These are phyloP conservation scores for Earliella scabrosa DNA, from an alignment of 1,284 basidiomycete genomes.

Conservation along the genomic window DNA sequence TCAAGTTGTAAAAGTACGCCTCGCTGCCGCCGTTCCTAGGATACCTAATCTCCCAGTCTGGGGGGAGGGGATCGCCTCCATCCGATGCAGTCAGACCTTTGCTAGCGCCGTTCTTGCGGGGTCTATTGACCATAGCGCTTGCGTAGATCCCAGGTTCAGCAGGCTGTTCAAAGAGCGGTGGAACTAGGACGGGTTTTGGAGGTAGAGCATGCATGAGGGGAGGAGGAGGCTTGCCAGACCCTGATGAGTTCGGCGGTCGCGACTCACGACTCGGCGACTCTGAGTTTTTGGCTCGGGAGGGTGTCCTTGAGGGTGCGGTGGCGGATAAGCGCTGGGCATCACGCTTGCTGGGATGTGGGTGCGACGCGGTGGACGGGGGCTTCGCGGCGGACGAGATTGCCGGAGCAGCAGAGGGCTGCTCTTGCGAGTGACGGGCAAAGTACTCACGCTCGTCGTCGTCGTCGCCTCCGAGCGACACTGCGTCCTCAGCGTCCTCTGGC, in stretches of 20 bases:
- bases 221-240: conserved; percentile 27
- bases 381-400: conserved; percentile 18
- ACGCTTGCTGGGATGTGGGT: conserved; percentile 20
- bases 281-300: conserved; percentile 33
- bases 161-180: conserved; percentile 56
- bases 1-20: conserved; percentile 64
- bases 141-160: conserved; percentile 53
- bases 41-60: conserved; percentile 63
- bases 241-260: conserved; percentile 40
- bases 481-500: conserved; percentile 63
- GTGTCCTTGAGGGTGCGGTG: conserved; percentile 16
- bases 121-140: conserved; percentile 42
- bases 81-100: conserved; percentile 24
- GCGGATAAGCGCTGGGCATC: conserved; percentile 28
- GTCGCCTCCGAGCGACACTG: conserved; percentile 73
- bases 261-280: conserved; percentile 24
- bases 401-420: conserved; percentile 25
- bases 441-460: conserved; percentile 58
- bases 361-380: conserved; percentile 10
- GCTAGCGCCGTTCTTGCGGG: conserved; percentile 32
- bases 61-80: conserved; percentile 47
- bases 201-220: conserved; percentile 66
- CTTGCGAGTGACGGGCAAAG: conserved; percentile 37
- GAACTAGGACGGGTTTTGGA: conserved; percentile 66
- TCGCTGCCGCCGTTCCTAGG: conserved; percentile 47